These are phyloP conservation scores for Cyclotella atomus DNA, from an alignment of 108 stramenopile species.

Conservation along the genomic window DNA sequence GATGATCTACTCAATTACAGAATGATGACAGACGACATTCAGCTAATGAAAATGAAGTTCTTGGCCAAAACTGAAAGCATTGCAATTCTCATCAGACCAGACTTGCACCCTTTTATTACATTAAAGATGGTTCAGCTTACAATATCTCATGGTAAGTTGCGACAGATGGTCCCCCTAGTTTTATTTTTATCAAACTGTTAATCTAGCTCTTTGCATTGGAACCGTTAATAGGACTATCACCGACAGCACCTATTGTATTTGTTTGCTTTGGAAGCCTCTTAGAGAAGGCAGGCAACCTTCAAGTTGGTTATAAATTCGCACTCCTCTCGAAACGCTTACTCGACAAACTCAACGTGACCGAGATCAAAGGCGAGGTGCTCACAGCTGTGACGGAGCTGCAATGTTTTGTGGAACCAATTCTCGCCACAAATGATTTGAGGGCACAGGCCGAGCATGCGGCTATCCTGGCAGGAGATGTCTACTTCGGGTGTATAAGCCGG, in stretches of 20 bases:
- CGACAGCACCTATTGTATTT: constrained; percentile 19
- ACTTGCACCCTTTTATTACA: not conserved
- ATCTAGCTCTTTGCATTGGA: not conserved
- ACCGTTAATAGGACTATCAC: constrained; percentile 11
- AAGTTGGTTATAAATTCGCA: constrained; percentile 6
- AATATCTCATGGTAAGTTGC: constrained; percentile 4
- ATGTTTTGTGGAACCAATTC: constrained; percentile 13
- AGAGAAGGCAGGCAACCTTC: not conserved
- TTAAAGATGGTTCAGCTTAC: constrained; percentile 21
- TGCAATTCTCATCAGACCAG: not conserved
- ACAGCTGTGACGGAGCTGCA: not conserved
- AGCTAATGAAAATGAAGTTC: constrained; percentile 25
- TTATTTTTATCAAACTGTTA: not conserved
- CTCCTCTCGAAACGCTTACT: constrained; percentile 10
- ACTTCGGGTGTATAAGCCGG: not conserved
- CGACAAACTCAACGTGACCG: not conserved
- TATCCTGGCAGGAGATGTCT: constrained; percentile 12
- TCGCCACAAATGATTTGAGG: not conserved
- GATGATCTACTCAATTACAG: constrained; percentile 4
- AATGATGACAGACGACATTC: constrained; percentile 8
- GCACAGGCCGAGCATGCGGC: not conserved
- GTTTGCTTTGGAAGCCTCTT: constrained; percentile 17
- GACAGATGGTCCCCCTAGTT: not conserved
- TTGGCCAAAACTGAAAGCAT: not conserved
- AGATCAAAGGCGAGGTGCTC: not conserved